Percentiles rank a stretch among this genome's conserved stretches.
phyloP scores from a whole-genome alignment of 2,329 filamentous ascomycete genomes.

The Parasarocladium wereldwijsianum region DNA sequence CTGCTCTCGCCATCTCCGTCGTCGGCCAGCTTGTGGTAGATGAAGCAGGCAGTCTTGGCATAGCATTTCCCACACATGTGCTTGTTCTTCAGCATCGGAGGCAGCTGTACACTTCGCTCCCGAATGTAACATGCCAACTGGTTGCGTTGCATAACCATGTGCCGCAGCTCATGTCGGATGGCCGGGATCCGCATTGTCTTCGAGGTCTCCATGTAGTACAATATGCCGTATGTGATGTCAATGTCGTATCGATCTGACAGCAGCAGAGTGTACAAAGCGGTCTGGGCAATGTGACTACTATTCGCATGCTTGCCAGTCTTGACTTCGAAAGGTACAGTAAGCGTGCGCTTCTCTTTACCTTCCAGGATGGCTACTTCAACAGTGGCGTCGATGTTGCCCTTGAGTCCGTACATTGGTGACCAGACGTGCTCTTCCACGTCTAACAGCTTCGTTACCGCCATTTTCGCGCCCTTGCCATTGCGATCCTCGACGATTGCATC shows the following conservation, averaged over 20 bases:
- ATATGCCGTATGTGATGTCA: constrained; percentile 73
- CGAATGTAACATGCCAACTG: constrained; percentile 74
- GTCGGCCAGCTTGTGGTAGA: constrained; percentile 85
- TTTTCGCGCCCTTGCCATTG: constrained; percentile 58
- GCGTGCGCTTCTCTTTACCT: constrained; percentile 44
- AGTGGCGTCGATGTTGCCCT: constrained; percentile 95
- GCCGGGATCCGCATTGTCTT: constrained; percentile 75
- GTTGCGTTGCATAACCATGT: constrained; percentile 96
- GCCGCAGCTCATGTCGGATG: constrained; percentile 73
- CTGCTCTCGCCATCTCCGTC: constrained; percentile 69
- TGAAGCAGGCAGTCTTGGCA: constrained; percentile 78
- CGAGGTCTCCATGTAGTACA: constrained; percentile 91
- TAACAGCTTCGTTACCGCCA: constrained; percentile 85
- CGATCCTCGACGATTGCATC: constrained; percentile 67
- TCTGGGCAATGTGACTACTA: constrained; percentile 79
- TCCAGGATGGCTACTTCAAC: constrained; percentile 76
- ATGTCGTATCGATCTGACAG: constrained; percentile 92
- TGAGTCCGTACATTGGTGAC: constrained; percentile 94
- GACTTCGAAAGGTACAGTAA: constrained; percentile 87
- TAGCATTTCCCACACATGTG: constrained; percentile 80
- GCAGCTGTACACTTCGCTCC: constrained; percentile 63
- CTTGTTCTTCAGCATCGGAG: constrained; percentile 71
- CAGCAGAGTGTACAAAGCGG: constrained; percentile 82
- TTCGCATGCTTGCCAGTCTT: constrained; percentile 85
- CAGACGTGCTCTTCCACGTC: constrained; percentile 97